Evolutionary conservation across 805 yeast species (phyloP), one percentile per base, ranked within the genome.

Genomic region (Wickerhamomyces sydowiorum): DNA sequence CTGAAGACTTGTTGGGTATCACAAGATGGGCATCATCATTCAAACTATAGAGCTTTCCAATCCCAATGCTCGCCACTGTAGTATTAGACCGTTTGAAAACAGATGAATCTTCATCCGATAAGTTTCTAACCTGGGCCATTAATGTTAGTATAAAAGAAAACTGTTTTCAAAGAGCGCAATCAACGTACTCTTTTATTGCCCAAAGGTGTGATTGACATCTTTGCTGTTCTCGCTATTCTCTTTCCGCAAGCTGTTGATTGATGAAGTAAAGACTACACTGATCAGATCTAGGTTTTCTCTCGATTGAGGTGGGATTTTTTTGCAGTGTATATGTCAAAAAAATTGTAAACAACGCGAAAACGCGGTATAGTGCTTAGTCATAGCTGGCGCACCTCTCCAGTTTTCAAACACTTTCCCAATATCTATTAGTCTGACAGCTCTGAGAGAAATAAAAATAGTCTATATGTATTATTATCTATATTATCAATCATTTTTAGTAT

Each of bases 1-100:
- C 54, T 4, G 59, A 55, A 3, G 61, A 51, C 24, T 69, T 54
- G 21, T 67, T 49, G 3, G 52, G 50, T n/a, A 78, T 44, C 2
- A 45, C 36, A 6, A 44, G 50, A 28, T 63, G 62, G 2, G 13
- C 15, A 1, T 42, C 44, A 3, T 40, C 38, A 5, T 43, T 47
- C 18, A 52, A 35, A 21, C 51, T 45, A 44, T 42, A 50, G 1
- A 53, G 39, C 32, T 48, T 40, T 1, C 47, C 57, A 4, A 53
- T 41, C 2, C 45, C 46, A 29, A 32, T 44, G 2, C 30, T 22
- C 3, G 37, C 21, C 20, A 41, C 23, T 5, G 13, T 32, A 1
- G 57, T 47, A 32, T 46, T 48, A 1, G 49, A 37, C 39, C 47
- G 47, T 43, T 53, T 53, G 23, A 46, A 42, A 5, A 25, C 29